Base-by-base conservation (phyloP, 208 protist genomes). In the Leishmania amazonensis region DNA sequence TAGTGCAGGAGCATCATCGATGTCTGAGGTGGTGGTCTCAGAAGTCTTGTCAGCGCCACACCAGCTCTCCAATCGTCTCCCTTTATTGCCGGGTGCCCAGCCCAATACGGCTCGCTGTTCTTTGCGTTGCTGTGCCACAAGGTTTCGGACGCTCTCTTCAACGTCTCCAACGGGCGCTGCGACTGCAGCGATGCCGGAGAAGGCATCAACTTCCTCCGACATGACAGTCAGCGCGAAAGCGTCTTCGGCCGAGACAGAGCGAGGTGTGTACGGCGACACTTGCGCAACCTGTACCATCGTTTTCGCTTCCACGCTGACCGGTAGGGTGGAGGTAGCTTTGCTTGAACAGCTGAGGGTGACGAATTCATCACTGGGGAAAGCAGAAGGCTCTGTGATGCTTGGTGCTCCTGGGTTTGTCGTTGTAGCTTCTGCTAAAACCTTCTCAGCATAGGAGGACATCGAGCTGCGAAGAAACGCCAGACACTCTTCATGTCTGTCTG, bases 391-490 rank as follows among this genome's bases (percentile, higher is more conserved):
- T 40, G 8, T 42, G 19, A 51, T 13, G 11, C 57, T 13, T 68
- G 54, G 3, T 45, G 15, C 40, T n/a, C 1, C 24, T 31, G 0
- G 31, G 9, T 7, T 24, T 17, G 28, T 2, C 24, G 51, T 13
- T 28, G 2, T 7, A 5, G 1, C 35, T 3, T 9, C 9, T n/a
- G 45, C 64, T 40, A 21, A 17, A 24, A 83, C 75, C 28, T 79
- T 83, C 40, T 65, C 80, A 62, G 60, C 74, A 11, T 83, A 83
- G 31, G 51, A 51, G 19, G 73, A 65, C 1, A 51, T 57, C 40
- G 80, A 58, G 5, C 28, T 24, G n/a, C 54, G 64, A 15, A 79
- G 49, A 9, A n/a, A 19, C 19, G 60, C 65, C 2, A 78, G 11
- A 5, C 7, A 38, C 11, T 51, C 17, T 15, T 64, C 42, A 65